Base-by-base conservation (phyloP, 2,329 filamentous ascomycete genomes). In the Neonectria punicea region DNA sequence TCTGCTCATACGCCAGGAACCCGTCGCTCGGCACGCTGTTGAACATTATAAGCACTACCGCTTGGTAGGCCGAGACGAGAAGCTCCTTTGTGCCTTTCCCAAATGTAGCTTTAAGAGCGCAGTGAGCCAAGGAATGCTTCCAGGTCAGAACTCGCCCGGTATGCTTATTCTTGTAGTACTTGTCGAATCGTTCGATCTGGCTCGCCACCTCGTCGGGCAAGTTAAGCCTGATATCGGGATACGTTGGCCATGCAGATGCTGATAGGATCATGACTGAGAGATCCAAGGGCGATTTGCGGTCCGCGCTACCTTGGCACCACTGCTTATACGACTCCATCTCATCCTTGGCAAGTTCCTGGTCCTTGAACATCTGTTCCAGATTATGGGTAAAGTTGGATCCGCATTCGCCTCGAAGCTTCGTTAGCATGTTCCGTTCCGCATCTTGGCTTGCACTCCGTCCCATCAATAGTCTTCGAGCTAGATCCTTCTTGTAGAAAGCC, bases 301-400 rank as follows among this genome's bases (percentile, higher is more conserved):
- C 81, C 2, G 70, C 78, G 59, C 86, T 86, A 56, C 85, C 85
- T 16, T 87, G 84, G 16, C 86, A 85, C 80, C 79, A 94, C 78
- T 80, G 86, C 78, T 92, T 96, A 82, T 97, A 99, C 0, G 92
- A 89, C n/a, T 86, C 81, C 91, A 98, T 97, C 77, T 98, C 95
- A 73, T 98, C 96, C 66, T 92, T 92, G 13, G 93, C 93, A 20
- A 98, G 86, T 76, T 98, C 94, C 79, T 98, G 93, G 75, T 99
- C 96, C 79, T 97, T 97, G 84, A 99, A 99, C 96, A 99, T 99
- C 67, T 95, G 93, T 80, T 99, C 97, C 0, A 99, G 85, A 74
- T 99, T 99, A 76, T 97, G 94, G 0, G 96, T 99, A 77, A 99
- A 98, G 72, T 89, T 92, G 14, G 93, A 92, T 43, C 96, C 96